Evolutionary conservation across 257 asterid genomes (phyloP), one percentile per base, ranked within the genome.

Genomic region (Euphrasia confusa): DNA sequence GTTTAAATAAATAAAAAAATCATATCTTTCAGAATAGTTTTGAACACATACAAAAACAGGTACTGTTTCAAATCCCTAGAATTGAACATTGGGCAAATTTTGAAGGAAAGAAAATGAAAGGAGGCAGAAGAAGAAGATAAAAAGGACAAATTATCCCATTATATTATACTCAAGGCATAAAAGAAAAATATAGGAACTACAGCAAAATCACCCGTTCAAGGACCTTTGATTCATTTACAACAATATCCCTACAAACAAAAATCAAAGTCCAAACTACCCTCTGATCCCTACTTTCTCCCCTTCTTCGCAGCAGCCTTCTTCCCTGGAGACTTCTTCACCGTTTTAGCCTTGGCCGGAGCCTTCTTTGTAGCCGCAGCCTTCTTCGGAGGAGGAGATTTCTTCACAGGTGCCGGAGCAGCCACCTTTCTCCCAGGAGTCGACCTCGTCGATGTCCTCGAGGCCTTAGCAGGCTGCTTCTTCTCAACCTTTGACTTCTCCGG

Each of bases 401-500:
- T 80, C 8, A 68, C 30, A 0, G 84, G 47, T 7, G 57, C 50
- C 10, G 81, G 57, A 1, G 71, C 77, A 1, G 78, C 73, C 1
- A 68, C 76, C 72, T 73, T 79, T 77, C 73, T 77, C 7, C 72
- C 69, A 0, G 94, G 94, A 11, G 83, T 77, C 12, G 86, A 52
- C 72, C 82, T 79, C 0, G 83, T 72, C 13, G 84, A 54, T 0
- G 84, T 80, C 66, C 52, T 82, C 1, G 85, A 72, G 6, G 54
- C 90, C 77, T 85, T 85, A 2, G 84, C 83, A 0, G 81, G 77
- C 24, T 71, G 78, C 52, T 79, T 79, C 69, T 76, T 81, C 67
- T 70, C 82, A 33, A 70, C 65, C 72, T 75, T 75, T 1, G 77
- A 24, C 70, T 68, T 82, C 66, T 74, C 86, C 7, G 81, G 79